Percentiles rank a stretch among this genome's conserved stretches.
Conservation (phyloP, 352 stramenopile species). For the Phytophthora pinifolia region DNA sequence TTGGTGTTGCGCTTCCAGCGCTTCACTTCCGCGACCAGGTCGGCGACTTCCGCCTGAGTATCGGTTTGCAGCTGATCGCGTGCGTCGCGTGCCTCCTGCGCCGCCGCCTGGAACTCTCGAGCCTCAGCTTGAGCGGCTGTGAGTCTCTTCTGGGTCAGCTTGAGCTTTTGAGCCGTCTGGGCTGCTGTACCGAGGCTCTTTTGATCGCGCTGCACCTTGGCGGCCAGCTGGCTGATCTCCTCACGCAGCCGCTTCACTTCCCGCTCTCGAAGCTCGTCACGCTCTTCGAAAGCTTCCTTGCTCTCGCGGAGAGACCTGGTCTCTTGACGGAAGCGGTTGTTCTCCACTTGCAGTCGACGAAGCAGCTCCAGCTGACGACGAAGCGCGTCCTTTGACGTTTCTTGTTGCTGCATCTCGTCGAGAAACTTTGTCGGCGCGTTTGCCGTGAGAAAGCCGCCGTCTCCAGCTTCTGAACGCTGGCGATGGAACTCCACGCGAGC, state of each 20-base stretch:
- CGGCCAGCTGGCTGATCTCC: slow-evolving; percentile 35
- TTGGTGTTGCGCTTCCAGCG: slow-evolving; percentile 51
- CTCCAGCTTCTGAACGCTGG: slow-evolving; percentile 11
- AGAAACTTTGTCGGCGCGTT: slow-evolving; percentile 19
- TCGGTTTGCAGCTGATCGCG: slow-evolving; percentile 36
- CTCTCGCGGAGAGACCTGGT: slow-evolving; percentile 42
- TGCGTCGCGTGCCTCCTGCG: slow-evolving; percentile 40
- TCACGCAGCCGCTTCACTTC: slow-evolving; percentile 56
- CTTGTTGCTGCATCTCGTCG: slow-evolving; percentile 48
- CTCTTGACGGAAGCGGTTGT: slow-evolving; percentile 70
- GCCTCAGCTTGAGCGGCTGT: slow-evolving; percentile 32
- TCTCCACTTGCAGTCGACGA: slow-evolving; percentile 67
- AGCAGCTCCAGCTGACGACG: slow-evolving; percentile 69
- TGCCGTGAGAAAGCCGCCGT: too few relatives aligned
- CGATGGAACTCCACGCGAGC: slow-evolving; percentile 38
- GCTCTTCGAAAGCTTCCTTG: slow-evolving; percentile 47
- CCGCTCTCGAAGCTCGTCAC: slow-evolving; percentile 37
- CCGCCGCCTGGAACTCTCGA: slow-evolving; percentile 34
- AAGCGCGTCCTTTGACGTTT: slow-evolving; percentile 64
- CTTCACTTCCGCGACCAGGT: slow-evolving; percentile 42
- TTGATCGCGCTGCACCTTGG: slow-evolving; percentile 40
- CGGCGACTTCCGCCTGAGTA: slow-evolving; percentile 38
- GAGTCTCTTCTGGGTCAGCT: slow-evolving; percentile 45
- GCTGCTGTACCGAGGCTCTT: slow-evolving; percentile 29
- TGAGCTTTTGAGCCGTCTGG: slow-evolving; percentile 48